Evolutionary conservation across 805 yeast genomes (phyloP), one percentile per base, ranked within the genome.

Genomic region (Candida taoyuanica): DNA sequence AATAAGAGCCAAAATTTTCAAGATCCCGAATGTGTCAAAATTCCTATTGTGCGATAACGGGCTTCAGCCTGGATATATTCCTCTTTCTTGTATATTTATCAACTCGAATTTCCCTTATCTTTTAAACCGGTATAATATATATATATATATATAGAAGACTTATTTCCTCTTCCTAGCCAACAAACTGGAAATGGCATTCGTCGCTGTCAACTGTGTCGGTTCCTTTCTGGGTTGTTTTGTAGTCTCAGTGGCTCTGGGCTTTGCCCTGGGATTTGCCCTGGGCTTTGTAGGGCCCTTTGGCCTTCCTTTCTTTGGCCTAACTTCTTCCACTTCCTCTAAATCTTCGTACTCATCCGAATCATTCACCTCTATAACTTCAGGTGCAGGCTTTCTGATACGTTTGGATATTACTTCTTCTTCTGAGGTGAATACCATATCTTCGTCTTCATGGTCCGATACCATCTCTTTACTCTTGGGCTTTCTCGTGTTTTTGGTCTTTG

Each of bases 81-180:
- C n/a, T n/a, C n/a, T n/a, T n/a, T n/a, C n/a, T n/a, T n/a, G n/a
- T n/a, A n/a, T n/a, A n/a, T n/a, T n/a, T n/a, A n/a, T n/a, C n/a
- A n/a, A n/a, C n/a, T n/a, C n/a, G n/a, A n/a, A n/a, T n/a, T n/a
- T n/a, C n/a, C n/a, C n/a, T n/a, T n/a, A n/a, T n/a, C n/a, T n/a
- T n/a, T n/a, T n/a, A n/a, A n/a, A n/a, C n/a, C n/a, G n/a, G n/a
- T n/a, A n/a, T n/a, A n/a, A n/a, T n/a, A n/a, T n/a, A n/a, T n/a
- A n/a, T n/a, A n/a, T n/a, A n/a, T n/a, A n/a, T n/a, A n/a, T n/a
- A n/a, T n/a, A n/a, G n/a, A n/a, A n/a, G n/a, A n/a, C 6, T 31
- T 16, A 36, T 19, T 32, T 37, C 37, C 37, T 42, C 30, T 34
- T 37, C 27, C 42, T 33, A 12, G 42, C 39, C 14, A 42, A 21